phyloP scores from a whole-genome alignment of 225 moss, liverwort and hornwort species.

The Physcomitrium patens region DNA sequence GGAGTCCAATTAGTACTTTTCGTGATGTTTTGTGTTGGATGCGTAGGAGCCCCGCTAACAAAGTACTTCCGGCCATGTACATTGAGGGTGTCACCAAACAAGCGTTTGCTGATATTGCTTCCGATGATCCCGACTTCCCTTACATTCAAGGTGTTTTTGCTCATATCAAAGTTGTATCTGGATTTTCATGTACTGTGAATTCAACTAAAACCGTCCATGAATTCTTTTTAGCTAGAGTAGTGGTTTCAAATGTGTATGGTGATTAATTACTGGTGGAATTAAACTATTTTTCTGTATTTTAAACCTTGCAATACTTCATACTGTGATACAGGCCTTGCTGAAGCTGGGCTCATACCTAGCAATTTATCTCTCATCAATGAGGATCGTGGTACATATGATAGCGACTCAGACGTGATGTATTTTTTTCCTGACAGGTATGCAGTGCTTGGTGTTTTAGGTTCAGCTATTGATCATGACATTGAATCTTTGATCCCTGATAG shows the following conservation, averaged over 20 bases:
- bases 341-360: conserved; percentile 84
- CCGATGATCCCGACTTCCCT: conserved; percentile 78
- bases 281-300: conserved; percentile 1
- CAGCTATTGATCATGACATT: not conserved
- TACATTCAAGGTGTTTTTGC: conserved; percentile 68
- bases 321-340: conserved; percentile 71
- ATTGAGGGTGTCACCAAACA: conserved; percentile 68
- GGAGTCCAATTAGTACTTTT: conserved; percentile 5
- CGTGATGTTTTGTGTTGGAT: conserved; percentile 6
- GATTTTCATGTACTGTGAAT: not conserved
- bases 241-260: not conserved
- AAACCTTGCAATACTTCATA: conserved; percentile 1
- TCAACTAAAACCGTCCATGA: not conserved
- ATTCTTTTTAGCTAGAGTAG: not conserved
- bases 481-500: not conserved
- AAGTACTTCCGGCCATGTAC: conserved; percentile 83
- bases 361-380: conserved; percentile 56
- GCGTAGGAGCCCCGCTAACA: conserved; percentile 67
- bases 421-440: conserved; percentile 71
- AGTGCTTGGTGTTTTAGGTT: conserved; percentile 9
- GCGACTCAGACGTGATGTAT: conserved; percentile 38
- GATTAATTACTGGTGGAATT: not conserved
- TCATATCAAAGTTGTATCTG: not conserved
- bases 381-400: conserved; percentile 31
- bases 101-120: conserved; percentile 77